phyloP scores from a whole-genome alignment of 176 grass and related monocot genomes.

The Dendrocalamus sinicus region DNA sequence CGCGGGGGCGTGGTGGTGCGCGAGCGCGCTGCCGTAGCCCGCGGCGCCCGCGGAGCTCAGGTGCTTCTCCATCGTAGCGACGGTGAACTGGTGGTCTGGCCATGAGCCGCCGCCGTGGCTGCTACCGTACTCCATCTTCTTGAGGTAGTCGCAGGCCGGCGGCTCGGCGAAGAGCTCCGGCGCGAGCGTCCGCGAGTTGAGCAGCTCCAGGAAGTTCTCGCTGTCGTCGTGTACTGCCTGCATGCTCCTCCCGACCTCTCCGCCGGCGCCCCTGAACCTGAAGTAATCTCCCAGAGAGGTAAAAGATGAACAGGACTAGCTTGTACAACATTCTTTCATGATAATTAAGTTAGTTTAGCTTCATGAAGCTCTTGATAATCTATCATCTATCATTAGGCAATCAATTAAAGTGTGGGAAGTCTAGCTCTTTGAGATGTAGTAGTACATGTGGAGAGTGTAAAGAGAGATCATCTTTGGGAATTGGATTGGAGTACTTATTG shows the following conservation, averaged over 20 bases:
- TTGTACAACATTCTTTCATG: not conserved
- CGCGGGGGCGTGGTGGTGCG: not conserved
- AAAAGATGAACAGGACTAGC: not conserved
- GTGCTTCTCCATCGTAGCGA: conserved; percentile 53
- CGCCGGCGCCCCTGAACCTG: conserved; percentile 65
- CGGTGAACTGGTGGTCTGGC: conserved; percentile 51
- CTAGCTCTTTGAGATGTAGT: not conserved
- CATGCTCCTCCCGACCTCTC: conserved; percentile 56
- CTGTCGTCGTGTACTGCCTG: conserved; percentile 56
- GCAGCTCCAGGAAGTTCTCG: conserved; percentile 74
- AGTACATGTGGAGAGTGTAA: conserved; percentile 33
- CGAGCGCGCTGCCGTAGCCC: conserved; percentile 11
- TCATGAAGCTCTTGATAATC: not conserved
- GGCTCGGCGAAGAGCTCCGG: conserved; percentile 69
- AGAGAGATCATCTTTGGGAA: conserved; percentile 52
- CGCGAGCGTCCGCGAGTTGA: conserved; percentile 67
- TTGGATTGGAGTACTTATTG: conserved; percentile 43
- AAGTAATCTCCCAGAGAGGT: not conserved
- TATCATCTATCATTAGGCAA: conserved; percentile 38
- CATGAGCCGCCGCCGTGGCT: conserved; percentile 29
- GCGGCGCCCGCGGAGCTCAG: conserved; percentile 14
- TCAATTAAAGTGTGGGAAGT: conserved; percentile 37
- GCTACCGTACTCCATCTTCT: conserved; percentile 68
- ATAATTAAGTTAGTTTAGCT: conserved; percentile 8
- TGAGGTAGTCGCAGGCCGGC: conserved; percentile 85